Evolutionary conservation across 2,329 filamentous ascomycete species (phyloP), one percentile per base, ranked within the genome.

Genomic region (Scedosporium aurantiacum): DNA sequence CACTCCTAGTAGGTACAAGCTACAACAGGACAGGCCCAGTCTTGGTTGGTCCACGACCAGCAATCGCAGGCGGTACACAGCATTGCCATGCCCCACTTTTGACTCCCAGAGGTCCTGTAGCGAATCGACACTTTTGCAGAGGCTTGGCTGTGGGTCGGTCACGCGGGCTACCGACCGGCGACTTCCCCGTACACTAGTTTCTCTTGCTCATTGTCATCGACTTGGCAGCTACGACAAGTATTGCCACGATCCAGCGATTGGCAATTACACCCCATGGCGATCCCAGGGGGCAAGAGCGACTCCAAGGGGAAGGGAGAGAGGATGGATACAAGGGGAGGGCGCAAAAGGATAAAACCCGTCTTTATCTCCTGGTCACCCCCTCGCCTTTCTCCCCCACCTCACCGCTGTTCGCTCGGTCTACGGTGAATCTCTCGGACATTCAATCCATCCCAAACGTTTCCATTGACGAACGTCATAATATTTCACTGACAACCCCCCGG

Each of bases 131-230:
- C n/a, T 4, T 23, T 21, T 18, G 14, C 10, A 3, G 12, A 10
- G 41, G 16, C 58, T 60, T 60, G 58, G 58, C 58, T 60, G 58
- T 60, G 58, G 58, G 58, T 41, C 58, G 47, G 58, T 60, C 58
- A 60, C 43, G 58, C 43, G 58, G 25, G 21, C 47, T 21, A 52
- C 47, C 47, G 47, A 52, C n/a, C n/a, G 47, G 28, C 28, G 28
- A 32, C 28, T 32, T 32, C 28, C 28, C 28, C 28, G 28, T 32
- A 32, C 28, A 32, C 28, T 32, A 32, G 28, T 32, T 32, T 32
- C 7, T 32, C 8, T 32, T 32, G 28, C 28, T 32, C 28, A 32
- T 32, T 32, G 28, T 8, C 10, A 32, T 32, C 47, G 47, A 27
- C 47, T 52, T 52, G n/a, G n/a, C 47, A 52, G 47, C 23, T 27